Evolutionary conservation across 805 yeast species (phyloP).

Genomic region (Kodamaea leandrae): DNA sequence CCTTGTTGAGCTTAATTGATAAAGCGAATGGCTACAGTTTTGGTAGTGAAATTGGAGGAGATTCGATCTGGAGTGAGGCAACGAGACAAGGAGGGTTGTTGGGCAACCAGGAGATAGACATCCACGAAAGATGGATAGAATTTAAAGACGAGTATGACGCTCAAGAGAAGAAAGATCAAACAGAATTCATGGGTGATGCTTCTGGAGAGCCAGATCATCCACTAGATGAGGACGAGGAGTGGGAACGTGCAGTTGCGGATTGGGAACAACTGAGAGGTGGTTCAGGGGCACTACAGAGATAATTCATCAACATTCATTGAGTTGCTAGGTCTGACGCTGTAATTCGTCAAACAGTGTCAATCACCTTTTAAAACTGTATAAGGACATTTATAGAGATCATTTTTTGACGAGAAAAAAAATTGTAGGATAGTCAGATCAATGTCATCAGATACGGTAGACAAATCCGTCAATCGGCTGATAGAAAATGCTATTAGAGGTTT

Average conservation of each 20-base stretch:
- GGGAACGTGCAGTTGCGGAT: conserved; percentile 48
- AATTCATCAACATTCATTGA: too few species aligned
- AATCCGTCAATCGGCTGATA: not conserved
- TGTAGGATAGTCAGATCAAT: not conserved
- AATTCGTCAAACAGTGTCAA: too few species aligned
- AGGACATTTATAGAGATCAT: not conserved
- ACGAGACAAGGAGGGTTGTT: conserved; percentile 69
- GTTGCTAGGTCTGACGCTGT: too few species aligned
- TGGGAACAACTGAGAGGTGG: conserved; percentile 27
- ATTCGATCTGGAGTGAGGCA: conserved; percentile 95
- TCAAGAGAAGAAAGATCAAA: conserved; percentile 41
- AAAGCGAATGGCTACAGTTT: conserved; percentile 91
- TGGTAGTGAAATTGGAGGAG: conserved; percentile 98
- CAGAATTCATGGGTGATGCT: conserved; percentile 25
- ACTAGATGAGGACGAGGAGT: conserved; percentile 63
- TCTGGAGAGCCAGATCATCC: conserved; percentile 35
- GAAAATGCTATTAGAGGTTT: not conserved
- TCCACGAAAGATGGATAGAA: conserved; percentile 95
- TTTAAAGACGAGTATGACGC: conserved; percentile 75
- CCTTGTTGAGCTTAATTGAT: conserved; percentile 72
- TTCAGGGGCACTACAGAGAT: conserved; percentile 50
- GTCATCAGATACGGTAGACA: not conserved
- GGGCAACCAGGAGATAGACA: conserved; percentile 54
- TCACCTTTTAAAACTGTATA: too few species aligned
- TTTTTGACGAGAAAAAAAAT: not conserved